Base-by-base conservation (phyloP, 73 alveolate genomes). In the Paramecium sonneborni region DNA sequence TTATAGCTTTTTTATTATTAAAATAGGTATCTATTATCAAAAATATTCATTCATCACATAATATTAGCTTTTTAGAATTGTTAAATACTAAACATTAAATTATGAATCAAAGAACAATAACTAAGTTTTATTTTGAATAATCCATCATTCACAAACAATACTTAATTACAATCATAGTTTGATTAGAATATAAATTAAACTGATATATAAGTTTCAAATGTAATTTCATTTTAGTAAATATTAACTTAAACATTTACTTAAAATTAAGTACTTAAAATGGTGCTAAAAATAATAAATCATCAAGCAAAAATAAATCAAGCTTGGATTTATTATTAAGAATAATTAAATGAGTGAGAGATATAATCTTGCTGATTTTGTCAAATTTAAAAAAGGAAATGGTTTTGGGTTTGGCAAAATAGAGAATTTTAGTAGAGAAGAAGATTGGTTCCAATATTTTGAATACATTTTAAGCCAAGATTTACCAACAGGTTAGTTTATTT, bases 361-460 rank as follows among this genome's bases (percentile, higher is more conserved):
- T 34, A 79, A 46, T 41, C 20, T 79, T 41, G 15, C 76, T 24
- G 90, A 79, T 44, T 39, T 79, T 20, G 90, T 79, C 37, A 79
- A 46, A 24, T 79, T 79, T 62, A 7, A 24, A 7, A 79, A 38
- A 5, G 74, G 30, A n/a, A 46, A 21, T 0, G 74, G 46, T 15
- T n/a, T 41, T 23, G 74, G 46, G 24, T 20, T 43, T 12, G 76
- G 90, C 0, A 79, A 44, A 20, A 79, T 79, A 6, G 90, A 79
- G 43, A 39, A 79, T 34, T 79, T 79, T 12, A 79, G 24, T 24
- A 0, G 41, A 21, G 76, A 43, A 24, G 90, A 79, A n/a, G 72
- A 79, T 46, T 79, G 90, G 90, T 79, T 79, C 15, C 76, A 79
- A 34, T 79, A 79, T 44, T 39, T 79, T 23, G 90, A 79, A 44